Conservation (phyloP, 1,284 basidiomycete genomes). For the Butyriboletus pseudospeciosus region DNA sequence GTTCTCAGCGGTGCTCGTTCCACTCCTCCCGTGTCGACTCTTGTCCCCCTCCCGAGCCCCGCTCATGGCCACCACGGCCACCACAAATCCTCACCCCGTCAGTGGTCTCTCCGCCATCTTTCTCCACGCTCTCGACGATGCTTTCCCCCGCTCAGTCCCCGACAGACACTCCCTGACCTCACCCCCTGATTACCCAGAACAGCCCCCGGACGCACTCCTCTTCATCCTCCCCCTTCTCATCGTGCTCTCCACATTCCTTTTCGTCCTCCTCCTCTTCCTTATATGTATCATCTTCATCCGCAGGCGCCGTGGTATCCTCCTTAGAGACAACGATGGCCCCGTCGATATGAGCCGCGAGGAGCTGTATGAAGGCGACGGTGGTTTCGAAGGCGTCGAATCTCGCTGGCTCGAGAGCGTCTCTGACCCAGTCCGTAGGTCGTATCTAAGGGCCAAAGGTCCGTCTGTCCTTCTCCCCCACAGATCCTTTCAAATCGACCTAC, state of each 20-base stretch:
- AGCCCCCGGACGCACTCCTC: constrained; percentile 58
- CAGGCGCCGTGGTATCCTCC: constrained; percentile 73
- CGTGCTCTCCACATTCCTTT: constrained; percentile 87
- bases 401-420: constrained; percentile 87
- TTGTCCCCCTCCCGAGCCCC: neutral
- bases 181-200: constrained; percentile 22
- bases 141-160: constrained; percentile 18
- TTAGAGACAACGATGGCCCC: constrained; percentile 87
- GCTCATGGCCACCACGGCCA: constrained; percentile 15
- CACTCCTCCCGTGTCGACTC: neutral
- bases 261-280: constrained; percentile 87
- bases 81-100: constrained; percentile 1
- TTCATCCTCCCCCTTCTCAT: constrained; percentile 88
- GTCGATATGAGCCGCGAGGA: constrained; percentile 91
- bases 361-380: constrained; percentile 84
- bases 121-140: constrained; percentile 25
- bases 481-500: neutral
- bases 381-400: constrained; percentile 85
- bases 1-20: neutral
- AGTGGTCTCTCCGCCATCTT: constrained; percentile 30
- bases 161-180: constrained; percentile 19
- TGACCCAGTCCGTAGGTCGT: constrained; percentile 67
- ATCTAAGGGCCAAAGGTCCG: constrained; percentile 85
- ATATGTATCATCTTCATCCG: constrained; percentile 82
- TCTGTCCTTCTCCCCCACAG: constrained; percentile 10